phyloP scores from a whole-genome alignment of 768 basidiomycete species.

The Floccularia luteovirens region DNA sequence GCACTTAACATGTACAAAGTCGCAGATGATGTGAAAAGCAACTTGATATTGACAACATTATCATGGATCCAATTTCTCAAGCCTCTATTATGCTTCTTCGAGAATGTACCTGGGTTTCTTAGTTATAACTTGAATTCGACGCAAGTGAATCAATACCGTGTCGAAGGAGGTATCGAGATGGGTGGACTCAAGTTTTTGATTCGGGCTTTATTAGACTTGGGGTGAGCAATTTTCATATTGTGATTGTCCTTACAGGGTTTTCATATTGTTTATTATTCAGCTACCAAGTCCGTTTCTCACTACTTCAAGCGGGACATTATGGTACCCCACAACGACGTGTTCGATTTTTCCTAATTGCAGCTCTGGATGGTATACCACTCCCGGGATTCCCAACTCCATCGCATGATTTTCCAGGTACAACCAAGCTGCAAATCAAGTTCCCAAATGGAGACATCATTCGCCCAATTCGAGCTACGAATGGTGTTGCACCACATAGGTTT shows the following conservation, averaged over 20 bases:
- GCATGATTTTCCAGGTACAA: constrained; percentile 37
- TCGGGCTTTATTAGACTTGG: constrained; percentile 55
- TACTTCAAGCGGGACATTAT: constrained; percentile 49
- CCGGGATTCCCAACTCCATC: constrained; percentile 50
- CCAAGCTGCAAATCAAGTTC: constrained; percentile 44
- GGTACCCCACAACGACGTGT: constrained; percentile 48
- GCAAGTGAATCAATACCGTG: constrained; percentile 32
- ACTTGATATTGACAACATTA: constrained; percentile 54
- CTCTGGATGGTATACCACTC: constrained; percentile 29
- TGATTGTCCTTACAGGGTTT: neutral
- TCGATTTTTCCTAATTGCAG: constrained; percentile 48
- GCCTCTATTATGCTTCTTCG: constrained; percentile 36
- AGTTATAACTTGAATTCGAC: constrained; percentile 30
- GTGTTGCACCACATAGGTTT: constrained; percentile 46
- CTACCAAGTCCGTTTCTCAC: constrained; percentile 43
- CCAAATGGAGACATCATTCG: constrained; percentile 28
- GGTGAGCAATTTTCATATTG: constrained; percentile 28
- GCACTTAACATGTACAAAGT: constrained; percentile 62
- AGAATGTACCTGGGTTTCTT: constrained; percentile 49
- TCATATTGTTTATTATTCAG: no score
- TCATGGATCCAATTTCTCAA: constrained; percentile 41
- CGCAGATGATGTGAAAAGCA: constrained; percentile 61
- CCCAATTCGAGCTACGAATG: constrained; percentile 38
- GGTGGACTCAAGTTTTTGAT: constrained; percentile 69
- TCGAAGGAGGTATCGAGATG: constrained; percentile 59